phyloP scores from a whole-genome alignment of 2,329 filamentous ascomycete genomes.

The Epichloe elymi region DNA sequence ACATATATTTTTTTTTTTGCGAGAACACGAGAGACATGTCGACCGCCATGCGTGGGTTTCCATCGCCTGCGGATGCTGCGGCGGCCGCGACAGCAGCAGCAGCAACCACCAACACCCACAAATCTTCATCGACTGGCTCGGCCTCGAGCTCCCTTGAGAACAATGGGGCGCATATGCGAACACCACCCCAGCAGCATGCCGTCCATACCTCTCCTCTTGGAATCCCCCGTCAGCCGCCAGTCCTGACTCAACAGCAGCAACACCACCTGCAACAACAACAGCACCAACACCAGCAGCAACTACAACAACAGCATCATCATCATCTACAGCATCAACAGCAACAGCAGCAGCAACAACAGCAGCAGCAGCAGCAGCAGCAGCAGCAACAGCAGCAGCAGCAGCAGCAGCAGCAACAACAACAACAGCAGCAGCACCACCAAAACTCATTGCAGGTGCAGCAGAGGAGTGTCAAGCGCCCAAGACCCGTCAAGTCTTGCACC shows the following conservation, averaged over 20 bases:
- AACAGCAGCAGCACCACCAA: constrained; percentile 10
- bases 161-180: constrained; percentile 3
- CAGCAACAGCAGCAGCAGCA: constrained; percentile 13
- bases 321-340: constrained; percentile 15
- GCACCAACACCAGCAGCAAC: constrained; percentile 12
- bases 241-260: constrained; percentile 12
- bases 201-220: constrained; percentile 4
- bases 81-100: constrained; percentile 2
- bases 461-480: constrained; percentile 38
- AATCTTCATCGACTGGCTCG: constrained; percentile 4
- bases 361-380: constrained; percentile 11
- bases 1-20: background rate
- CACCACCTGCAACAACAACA: constrained; percentile 14
- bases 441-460: constrained; percentile 15
- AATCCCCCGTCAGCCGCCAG: constrained; percentile 10
- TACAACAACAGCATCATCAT: constrained; percentile 1
- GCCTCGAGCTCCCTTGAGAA: constrained; percentile 5
- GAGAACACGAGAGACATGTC: constrained; percentile 1
- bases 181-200: constrained; percentile 8
- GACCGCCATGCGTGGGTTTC: constrained; percentile 7
- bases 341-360: constrained; percentile 10
- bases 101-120: background rate
- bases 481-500: constrained; percentile 43
- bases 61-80: constrained; percentile 2
- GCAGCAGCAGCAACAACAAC: constrained; percentile 10